Conservation (phyloP, 257 asterid species). For the Lavandula angustifolia region DNA sequence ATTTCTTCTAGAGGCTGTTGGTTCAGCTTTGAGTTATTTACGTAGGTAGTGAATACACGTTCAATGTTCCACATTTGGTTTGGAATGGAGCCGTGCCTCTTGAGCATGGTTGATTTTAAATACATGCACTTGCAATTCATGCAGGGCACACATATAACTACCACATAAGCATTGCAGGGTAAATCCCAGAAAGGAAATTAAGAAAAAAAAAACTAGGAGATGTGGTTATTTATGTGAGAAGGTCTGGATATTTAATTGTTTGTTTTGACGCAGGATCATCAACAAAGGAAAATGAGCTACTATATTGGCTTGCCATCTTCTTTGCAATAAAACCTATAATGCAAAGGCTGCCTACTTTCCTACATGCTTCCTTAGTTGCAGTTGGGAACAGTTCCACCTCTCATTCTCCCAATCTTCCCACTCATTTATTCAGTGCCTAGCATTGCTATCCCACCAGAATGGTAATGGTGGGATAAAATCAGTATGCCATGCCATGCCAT, state of each 20-base stretch:
- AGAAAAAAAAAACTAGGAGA: conserved; percentile 23
- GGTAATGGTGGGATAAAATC: conserved; percentile 50
- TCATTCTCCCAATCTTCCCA: conserved; percentile 52
- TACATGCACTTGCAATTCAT: conserved; percentile 18
- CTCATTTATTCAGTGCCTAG: conserved; percentile 53
- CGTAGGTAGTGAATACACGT: neutral
- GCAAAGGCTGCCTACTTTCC: conserved; percentile 70
- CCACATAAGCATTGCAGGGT: neutral
- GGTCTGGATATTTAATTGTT: conserved; percentile 60
- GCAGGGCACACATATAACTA: conserved; percentile 3
- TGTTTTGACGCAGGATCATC: conserved; percentile 90
- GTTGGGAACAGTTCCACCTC: conserved; percentile 65
- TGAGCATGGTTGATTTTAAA: neutral
- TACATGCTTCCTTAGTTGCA: conserved; percentile 68
- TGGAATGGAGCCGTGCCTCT: conserved; percentile 6
- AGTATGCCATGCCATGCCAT: conserved; percentile 8
- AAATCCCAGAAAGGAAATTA: neutral
- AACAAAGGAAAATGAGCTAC: conserved; percentile 65
- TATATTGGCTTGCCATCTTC: conserved; percentile 66
- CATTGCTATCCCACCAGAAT: conserved; percentile 61
- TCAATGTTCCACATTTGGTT: neutral
- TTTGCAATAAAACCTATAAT: conserved; percentile 62
- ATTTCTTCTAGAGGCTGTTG: neutral
- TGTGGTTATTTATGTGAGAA: conserved; percentile 30
- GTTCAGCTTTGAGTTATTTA: neutral